Base-by-base conservation (phyloP, 2,329 filamentous ascomycete species). In the Lecanicillium sp. region DNA sequence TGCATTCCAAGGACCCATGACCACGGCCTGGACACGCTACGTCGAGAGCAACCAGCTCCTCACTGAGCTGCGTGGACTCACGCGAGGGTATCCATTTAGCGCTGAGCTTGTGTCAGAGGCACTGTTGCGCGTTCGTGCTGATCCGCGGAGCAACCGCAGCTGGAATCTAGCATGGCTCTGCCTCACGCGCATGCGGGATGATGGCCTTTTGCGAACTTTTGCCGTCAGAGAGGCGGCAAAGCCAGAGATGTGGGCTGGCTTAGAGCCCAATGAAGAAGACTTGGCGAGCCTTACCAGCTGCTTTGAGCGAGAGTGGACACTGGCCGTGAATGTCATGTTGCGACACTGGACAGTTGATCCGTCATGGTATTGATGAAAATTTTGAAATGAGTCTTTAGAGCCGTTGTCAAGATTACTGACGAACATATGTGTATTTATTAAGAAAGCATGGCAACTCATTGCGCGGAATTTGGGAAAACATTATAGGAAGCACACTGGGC, bases 81-180 rank as follows among this genome's bases (percentile, higher is more conserved):
- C 81, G 2, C 68, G 66, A 13, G 75, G 73, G 48, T 86, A 83
- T 49, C 80, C 82, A 1, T 78, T 86, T 55, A 75, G 74, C 47
- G 75, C 72, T 11, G 75, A 79, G 35, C 69, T 81, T 25, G 55
- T 86, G 2, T 68, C 74, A 35, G 80, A 84, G 51, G 82, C 82
- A 0, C 79, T 81, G 50, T 59, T 63, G 40, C 65, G 78, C 16
- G 82, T 87, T 3, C 67, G 71, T 39, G 64, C 62, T 19, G 83
- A 86, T 45, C 79, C 80, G 0, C 63, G 70, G 14, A 82, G 78
- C 46, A 78, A 78, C 48, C 70, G 78, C 17, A 85, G 80, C 53
- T 87, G 83, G 82, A 88, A 87, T 53, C 67, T 83, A 48, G 83
- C 80, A 30, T 87, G 83, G 82, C 62, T 87, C 33, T 77, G 83